phyloP scores from a whole-genome alignment of 164 flowering plant genomes.

The Warburgia ugandensis region DNA sequence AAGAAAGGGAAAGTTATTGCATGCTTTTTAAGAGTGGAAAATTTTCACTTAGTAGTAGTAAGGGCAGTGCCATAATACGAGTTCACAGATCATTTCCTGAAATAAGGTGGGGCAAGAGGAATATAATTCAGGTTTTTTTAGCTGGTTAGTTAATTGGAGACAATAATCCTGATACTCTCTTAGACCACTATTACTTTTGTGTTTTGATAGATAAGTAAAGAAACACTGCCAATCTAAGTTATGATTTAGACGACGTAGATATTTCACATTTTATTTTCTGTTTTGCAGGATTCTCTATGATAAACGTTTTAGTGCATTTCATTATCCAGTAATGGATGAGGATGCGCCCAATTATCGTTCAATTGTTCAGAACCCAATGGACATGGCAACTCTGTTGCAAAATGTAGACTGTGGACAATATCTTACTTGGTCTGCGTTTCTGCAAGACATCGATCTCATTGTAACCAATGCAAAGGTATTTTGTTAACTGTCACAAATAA shows the following conservation, averaged over 20 bases:
- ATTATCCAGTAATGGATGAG: constrained; percentile 93
- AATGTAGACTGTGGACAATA: constrained; percentile 89
- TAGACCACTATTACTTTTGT: not conserved
- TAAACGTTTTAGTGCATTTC: constrained; percentile 83
- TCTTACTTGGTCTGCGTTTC: constrained; percentile 65
- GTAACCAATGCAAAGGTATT: constrained; percentile 85
- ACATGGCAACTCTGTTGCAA: constrained; percentile 80
- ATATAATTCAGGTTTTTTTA: too few species aligned
- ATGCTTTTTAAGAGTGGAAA: too few species aligned
- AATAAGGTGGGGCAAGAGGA: too few species aligned
- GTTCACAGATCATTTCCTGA: too few species aligned
- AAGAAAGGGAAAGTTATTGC: too few species aligned
- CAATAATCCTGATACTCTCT: not conserved
- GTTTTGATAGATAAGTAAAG: not conserved
- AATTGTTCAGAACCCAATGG: constrained; percentile 93
- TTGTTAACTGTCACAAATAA: not conserved
- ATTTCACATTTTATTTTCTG: not conserved
- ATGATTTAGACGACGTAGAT: too few species aligned
- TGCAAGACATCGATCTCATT: constrained; percentile 85
- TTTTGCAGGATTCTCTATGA: constrained; percentile 83
- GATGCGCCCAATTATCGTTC: constrained; percentile 96
- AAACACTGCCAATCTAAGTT: not conserved
- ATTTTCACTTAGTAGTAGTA: too few species aligned
- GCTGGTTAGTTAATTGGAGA: too few species aligned
- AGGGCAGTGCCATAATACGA: too few species aligned